Evolutionary conservation across 306 rosid genomes (phyloP), one percentile per base, ranked within the genome.

Genomic region (Alnus rubra): DNA sequence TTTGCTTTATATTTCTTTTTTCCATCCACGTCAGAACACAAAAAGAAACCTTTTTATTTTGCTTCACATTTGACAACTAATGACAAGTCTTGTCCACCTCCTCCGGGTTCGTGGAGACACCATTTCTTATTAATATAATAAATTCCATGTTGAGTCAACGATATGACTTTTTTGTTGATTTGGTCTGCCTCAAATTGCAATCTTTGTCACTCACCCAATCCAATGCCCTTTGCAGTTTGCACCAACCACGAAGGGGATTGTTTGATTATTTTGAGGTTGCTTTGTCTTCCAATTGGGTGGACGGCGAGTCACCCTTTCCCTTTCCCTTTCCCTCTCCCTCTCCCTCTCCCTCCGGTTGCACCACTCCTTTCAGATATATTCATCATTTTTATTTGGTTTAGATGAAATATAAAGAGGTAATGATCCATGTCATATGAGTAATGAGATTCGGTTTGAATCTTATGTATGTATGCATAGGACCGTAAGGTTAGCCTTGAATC

Each of bases 101-200:
- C 39, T 44, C 39, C 3, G 39, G 68, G 30, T 7, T 76, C 75
- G 35, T 14, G 19, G 45, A 39, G 45, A 59, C 4, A 68, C 16
- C 14, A 77, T 2, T 5, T 23, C 28, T 23, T 23, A 23, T 23
- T 23, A 23, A 42, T 47, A 69, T 51, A 15, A 13, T n/a, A 28
- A 2, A 15, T 28, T 50, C 16, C 53, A 68, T 56, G 7, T 45
- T 5, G 14, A 47, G 83, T 81, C 85, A 79, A 73, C 79, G 9
- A 30, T 18, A 16, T 49, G 79, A 81, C 69, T 28, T 48, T 8
- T 28, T 48, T 8, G 56, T 76, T 78, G 86, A 76, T 80, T 69
- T 56, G 78, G 23, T 56, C 28, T 53, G 48, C 49, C n/a, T 42
- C n/a, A 55, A 23, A 31, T 47, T 13, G 69, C 71, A 65, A 19